Evolutionary conservation across 1,284 basidiomycete genomes (phyloP).

Genomic region (Tilletiopsis washingtonensis): DNA sequence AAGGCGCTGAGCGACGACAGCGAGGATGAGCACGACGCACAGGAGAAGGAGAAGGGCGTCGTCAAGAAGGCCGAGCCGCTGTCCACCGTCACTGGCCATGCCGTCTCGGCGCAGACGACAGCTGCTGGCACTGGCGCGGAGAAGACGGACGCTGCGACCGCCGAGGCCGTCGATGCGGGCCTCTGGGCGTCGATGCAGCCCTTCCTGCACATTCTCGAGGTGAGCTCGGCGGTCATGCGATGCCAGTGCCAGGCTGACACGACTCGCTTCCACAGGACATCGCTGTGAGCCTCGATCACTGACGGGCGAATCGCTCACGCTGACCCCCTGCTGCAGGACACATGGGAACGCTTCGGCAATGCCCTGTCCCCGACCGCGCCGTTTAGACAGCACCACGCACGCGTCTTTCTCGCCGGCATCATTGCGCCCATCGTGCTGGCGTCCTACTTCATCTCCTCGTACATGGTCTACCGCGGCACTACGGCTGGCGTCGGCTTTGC

Average conservation of each 20-base stretch:
- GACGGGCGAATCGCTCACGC: constrained; percentile 39
- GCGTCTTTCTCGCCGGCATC: constrained; percentile 44
- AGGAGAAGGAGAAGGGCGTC: background rate
- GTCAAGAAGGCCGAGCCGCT: constrained; percentile 2
- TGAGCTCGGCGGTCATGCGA: constrained; percentile 13
- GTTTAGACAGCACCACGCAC: constrained; percentile 41
- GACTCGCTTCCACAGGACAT: too few relatives aligned
- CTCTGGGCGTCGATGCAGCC: constrained; percentile 47
- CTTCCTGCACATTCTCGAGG: constrained; percentile 55
- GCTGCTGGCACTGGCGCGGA: background rate
- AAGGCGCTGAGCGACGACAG: constrained; percentile 3
- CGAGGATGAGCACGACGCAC: constrained; percentile 12
- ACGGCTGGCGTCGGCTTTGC: constrained; percentile 52
- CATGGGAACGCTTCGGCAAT: constrained; percentile 50
- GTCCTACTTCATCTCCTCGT: constrained; percentile 50
- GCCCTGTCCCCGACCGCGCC: constrained; percentile 49
- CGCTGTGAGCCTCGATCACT: too few relatives aligned
- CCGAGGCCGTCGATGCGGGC: constrained; percentile 37
- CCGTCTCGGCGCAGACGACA: background rate
- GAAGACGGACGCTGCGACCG: constrained; percentile 16
- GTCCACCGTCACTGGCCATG: background rate
- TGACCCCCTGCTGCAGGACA: constrained; percentile 52
- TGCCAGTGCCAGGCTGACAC: too few relatives aligned
- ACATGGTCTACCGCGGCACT: constrained; percentile 50
- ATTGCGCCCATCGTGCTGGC: constrained; percentile 47